phyloP scores from a whole-genome alignment of 1,284 basidiomycete genomes.

The Puccinia horiana region DNA sequence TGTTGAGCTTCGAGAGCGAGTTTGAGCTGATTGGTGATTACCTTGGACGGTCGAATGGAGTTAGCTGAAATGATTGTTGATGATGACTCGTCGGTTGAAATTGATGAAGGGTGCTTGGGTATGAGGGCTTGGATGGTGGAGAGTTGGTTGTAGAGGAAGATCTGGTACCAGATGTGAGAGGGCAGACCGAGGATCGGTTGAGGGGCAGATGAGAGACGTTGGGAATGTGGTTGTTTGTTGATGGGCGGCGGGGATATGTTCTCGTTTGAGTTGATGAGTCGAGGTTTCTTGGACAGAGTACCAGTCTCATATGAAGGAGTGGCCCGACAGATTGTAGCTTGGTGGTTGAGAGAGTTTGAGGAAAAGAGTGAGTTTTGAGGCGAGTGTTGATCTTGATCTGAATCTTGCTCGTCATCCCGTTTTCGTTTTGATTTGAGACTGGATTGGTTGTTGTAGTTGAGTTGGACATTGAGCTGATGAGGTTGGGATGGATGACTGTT shows the following conservation, averaged over 20 bases:
- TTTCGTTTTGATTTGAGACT: slow-evolving; percentile 16
- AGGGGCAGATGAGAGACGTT: not conserved
- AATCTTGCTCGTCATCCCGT: not conserved
- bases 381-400: not conserved
- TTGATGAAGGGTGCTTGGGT: slow-evolving; percentile 6
- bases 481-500: not conserved
- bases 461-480: slow-evolving; percentile 3
- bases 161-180: slow-evolving; percentile 24
- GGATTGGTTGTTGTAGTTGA: slow-evolving; percentile 1
- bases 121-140: slow-evolving; percentile 9
- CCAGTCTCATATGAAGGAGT: not conserved
- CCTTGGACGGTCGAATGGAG: not conserved
- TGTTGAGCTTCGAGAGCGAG: slow-evolving; percentile 27
- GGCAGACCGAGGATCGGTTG: slow-evolving; percentile 28
- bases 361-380: not conserved
- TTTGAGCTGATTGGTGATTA: not conserved
- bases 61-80: not conserved
- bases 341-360: slow-evolving; percentile 6
- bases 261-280: not conserved
- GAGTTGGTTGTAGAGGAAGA: slow-evolving; percentile 18
- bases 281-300: slow-evolving; percentile 10
- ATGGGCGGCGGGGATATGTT: not conserved
- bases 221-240: not conserved
- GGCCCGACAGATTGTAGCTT: not conserved
- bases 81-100: not conserved